Evolutionary conservation across 2,329 filamentous ascomycete species (phyloP).

Genomic region (Keithomyces neogunnii): DNA sequence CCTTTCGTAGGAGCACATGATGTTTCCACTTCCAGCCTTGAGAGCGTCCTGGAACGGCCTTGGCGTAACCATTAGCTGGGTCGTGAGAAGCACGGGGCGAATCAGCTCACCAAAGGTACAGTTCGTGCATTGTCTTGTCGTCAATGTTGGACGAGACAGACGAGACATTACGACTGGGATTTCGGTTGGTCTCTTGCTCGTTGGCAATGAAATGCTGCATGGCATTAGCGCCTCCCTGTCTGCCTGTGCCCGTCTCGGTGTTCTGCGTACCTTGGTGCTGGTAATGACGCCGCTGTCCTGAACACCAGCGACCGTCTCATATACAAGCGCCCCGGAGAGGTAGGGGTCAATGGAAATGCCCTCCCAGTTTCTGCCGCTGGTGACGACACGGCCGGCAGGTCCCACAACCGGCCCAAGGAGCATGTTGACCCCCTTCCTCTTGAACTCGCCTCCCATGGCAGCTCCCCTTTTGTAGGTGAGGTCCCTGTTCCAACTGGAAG

Average conservation of each 20-base stretch:
- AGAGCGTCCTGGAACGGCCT: constrained; percentile 64
- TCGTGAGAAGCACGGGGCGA: too few relatives aligned
- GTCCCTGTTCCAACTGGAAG: constrained; percentile 56
- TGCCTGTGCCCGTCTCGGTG: too few relatives aligned
- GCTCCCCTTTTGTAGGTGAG: constrained; percentile 59
- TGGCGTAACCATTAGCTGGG: not conserved
- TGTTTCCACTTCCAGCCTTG: constrained; percentile 46
- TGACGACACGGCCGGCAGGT: constrained; percentile 51
- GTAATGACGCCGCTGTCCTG: constrained; percentile 53
- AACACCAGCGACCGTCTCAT: constrained; percentile 38
- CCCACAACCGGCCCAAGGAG: constrained; percentile 70
- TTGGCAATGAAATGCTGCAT: constrained; percentile 63
- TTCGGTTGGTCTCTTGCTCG: constrained; percentile 69
- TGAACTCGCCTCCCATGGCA: constrained; percentile 70
- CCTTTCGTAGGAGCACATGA: constrained; percentile 61
- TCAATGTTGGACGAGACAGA: constrained; percentile 49
- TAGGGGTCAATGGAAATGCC: constrained; percentile 48
- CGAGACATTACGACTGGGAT: constrained; percentile 49
- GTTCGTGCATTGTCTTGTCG: constrained; percentile 50
- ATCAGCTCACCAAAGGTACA: constrained; percentile 51
- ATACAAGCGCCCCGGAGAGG: constrained; percentile 39
- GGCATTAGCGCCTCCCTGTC: not conserved
- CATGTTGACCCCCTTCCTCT: constrained; percentile 69
- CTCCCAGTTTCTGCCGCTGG: constrained; percentile 59
- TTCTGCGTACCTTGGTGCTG: constrained; percentile 35